Base-by-base conservation (phyloP, 139 green algal genomes). In the Chlamydomonas applanata region DNA sequence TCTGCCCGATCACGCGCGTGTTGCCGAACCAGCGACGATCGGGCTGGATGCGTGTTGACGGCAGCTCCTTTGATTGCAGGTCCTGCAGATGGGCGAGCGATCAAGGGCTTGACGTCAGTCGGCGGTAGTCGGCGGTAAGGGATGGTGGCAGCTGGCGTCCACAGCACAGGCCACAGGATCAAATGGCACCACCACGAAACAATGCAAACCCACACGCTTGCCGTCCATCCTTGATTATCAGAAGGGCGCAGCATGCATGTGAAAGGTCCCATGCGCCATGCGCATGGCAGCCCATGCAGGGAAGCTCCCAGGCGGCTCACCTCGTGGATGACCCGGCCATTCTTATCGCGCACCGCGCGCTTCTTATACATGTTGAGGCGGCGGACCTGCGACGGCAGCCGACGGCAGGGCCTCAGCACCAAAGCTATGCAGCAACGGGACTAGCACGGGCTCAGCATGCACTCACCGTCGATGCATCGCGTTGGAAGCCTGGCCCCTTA, bases 1-100 rank as follows among this genome's bases (percentile, higher is more conserved):
- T 96, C 83, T 97, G 93, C 0, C 95, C 95, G 22, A 99, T 90
- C 2, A 98, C 93, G 36, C 96, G 91, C 17, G 96, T 98, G 87
- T 99, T 99, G 69, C 95, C 93, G 75, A 98, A 97, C 93, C 92
- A 97, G 27, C 96, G 87, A 13, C 96, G 83, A 83, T 99, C 95
- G 22, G 96, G 96, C 68, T 97, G 89, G 72, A 99, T 99, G 52
- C 96, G 87, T 22, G 93, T 98, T 61, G 73, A 93, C n/a, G 96
- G 96, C 49, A 99, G 83, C 2, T 97, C 95, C 74, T 93, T 96
- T 44, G 85, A 95, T 82, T 99, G 96, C 44, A 97, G 82, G 16
- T 97, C 91, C 86, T 96, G 85, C 29, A 56, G 16, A 22, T 4
- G 32, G 17, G 24, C 1, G 34, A 34, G 17, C 2, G 32, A 16